phyloP scores from a whole-genome alignment of 345 rosid genomes.

The Eucalyptus decipiens region DNA sequence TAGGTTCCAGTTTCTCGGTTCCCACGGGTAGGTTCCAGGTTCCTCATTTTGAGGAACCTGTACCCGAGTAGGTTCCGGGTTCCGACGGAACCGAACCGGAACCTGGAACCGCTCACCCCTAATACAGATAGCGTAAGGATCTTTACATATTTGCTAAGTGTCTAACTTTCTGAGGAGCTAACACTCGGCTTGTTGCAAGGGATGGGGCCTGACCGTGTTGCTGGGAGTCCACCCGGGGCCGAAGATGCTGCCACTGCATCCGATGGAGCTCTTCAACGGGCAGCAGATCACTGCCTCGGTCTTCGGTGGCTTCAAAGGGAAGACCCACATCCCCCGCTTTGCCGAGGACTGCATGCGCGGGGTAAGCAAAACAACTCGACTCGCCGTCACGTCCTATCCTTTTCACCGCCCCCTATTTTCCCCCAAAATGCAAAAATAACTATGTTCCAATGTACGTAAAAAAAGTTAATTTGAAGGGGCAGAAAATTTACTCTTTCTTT shows the following conservation, averaged over 20 bases:
- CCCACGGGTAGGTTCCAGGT: too few species aligned
- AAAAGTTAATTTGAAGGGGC: not conserved
- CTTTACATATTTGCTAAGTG: not conserved
- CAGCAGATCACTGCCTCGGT: not conserved
- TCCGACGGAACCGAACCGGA: too few species aligned
- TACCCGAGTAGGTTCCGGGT: too few species aligned
- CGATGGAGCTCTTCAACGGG: constrained; percentile 33
- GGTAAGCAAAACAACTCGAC: not conserved
- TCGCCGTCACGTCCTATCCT: accelerated
- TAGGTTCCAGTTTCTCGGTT: too few species aligned
- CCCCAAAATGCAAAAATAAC: not conserved
- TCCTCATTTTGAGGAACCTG: too few species aligned
- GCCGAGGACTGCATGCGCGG: constrained; percentile 11
- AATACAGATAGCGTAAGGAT: accelerated
- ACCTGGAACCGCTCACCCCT: too few species aligned
- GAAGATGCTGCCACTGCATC: constrained; percentile 7
- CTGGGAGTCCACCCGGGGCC: constrained; percentile 2
- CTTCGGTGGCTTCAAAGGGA: not conserved
- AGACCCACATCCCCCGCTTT: not conserved
- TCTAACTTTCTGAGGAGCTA: not conserved
- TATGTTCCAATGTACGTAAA: not conserved
- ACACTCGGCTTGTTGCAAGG: not conserved
- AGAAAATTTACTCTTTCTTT: not conserved
- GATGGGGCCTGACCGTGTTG: constrained; percentile 4
- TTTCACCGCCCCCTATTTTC: not conserved